A percentile compares a stretch with the other conserved stretches of the same genome.
phyloP scores from a whole-genome alignment of 805 yeast species.

The Teunomyces panamensis region DNA sequence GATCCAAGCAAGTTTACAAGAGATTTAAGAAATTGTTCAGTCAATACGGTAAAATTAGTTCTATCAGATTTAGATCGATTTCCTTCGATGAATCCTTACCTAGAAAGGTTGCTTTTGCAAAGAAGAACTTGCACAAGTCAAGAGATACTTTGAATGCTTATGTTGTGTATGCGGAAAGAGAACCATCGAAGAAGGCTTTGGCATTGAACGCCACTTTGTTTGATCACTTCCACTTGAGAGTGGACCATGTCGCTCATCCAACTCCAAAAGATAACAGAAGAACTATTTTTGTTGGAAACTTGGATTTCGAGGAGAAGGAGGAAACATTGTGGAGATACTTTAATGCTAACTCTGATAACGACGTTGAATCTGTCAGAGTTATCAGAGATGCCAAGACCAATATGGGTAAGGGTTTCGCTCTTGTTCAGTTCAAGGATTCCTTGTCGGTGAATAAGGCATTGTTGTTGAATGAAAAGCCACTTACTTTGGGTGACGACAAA shows the following conservation, averaged over 20 bases:
- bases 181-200: constrained; percentile 45
- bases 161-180: constrained; percentile 66
- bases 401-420: constrained; percentile 96
- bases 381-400: constrained; percentile 92
- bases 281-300: constrained; percentile 87
- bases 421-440: constrained; percentile 80
- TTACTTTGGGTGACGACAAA: constrained; percentile 20
- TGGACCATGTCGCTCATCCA: constrained; percentile 93
- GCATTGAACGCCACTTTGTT: constrained; percentile 64
- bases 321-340: constrained; percentile 87
- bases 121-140: constrained; percentile 69
- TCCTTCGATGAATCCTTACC: constrained; percentile 87
- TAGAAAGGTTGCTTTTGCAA: constrained; percentile 85
- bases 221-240: constrained; percentile 74
- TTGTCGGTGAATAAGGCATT: constrained; percentile 79
- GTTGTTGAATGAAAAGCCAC: constrained; percentile 66
- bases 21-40: constrained; percentile 63
- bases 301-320: constrained; percentile 90
- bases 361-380: constrained; percentile 84
- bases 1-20: constrained; percentile 59
- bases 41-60: constrained; percentile 54
- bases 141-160: constrained; percentile 87
- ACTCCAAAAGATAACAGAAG: constrained; percentile 78
- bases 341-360: constrained; percentile 40
- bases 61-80: constrained; percentile 88